Evolutionary conservation across 1,284 basidiomycete genomes (phyloP).

Genomic region (Xerocomus alliaceus): DNA sequence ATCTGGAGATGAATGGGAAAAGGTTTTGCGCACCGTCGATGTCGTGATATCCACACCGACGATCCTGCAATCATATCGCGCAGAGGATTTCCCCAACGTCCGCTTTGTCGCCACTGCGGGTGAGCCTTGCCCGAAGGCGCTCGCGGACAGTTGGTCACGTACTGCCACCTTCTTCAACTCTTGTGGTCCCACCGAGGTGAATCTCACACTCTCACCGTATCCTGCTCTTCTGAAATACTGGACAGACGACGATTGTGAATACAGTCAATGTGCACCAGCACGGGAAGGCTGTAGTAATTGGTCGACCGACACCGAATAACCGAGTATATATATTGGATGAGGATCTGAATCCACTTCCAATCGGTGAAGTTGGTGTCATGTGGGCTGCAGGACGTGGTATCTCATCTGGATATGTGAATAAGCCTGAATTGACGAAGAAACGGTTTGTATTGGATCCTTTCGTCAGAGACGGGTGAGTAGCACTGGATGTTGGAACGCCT

Average conservation of each 20-base stretch:
- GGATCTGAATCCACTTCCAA: background rate
- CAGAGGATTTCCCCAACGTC: background rate
- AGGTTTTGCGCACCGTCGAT: background rate
- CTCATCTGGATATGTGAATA: background rate
- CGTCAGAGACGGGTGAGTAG: background rate
- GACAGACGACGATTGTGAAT: constrained; percentile 2
- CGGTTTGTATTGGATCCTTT: background rate
- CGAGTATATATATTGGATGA: background rate
- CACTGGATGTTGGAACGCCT: background rate
- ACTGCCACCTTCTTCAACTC: background rate
- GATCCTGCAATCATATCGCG: background rate
- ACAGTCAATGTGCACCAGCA: background rate
- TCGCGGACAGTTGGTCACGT: background rate
- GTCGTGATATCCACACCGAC: background rate
- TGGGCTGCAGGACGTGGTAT: background rate
- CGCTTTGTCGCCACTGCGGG: background rate
- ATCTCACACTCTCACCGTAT: too few relatives aligned
- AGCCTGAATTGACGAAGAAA: background rate
- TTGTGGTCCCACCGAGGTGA: constrained; percentile 2
- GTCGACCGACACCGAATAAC: background rate
- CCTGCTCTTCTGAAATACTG: background rate
- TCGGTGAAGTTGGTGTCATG: background rate
- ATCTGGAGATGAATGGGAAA: background rate
- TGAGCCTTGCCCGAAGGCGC: background rate
- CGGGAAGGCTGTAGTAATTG: background rate